Conservation (phyloP, 176 grass and related monocot species). For the Guadua angustifolia region DNA sequence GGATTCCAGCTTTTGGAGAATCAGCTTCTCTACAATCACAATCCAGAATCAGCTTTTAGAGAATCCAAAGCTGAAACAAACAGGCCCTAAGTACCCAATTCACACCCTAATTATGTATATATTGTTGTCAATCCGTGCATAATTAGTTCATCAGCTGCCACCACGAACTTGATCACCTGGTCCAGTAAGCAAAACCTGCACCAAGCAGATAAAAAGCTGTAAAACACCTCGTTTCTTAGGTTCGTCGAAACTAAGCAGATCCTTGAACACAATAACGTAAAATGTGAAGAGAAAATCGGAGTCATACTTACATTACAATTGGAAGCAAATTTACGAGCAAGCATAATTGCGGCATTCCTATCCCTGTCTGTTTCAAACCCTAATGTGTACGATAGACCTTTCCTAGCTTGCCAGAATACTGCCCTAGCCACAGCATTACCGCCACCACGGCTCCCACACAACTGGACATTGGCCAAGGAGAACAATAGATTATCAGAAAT, state of each 20-base stretch:
- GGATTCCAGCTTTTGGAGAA: too few relatives aligned
- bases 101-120: slow-evolving; percentile 54
- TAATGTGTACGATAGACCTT: slow-evolving; percentile 67
- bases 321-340: slow-evolving; percentile 86
- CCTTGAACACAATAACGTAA: neutral
- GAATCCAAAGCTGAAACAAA: too few relatives aligned
- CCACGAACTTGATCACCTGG: slow-evolving; percentile 58
- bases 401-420: slow-evolving; percentile 88
- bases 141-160: slow-evolving; percentile 39
- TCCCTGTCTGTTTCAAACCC: slow-evolving; percentile 92
- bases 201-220: neutral
- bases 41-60: too few relatives aligned
- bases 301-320: slow-evolving; percentile 74
- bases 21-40: too few relatives aligned
- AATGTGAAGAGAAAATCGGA: too few relatives aligned
- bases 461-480: slow-evolving; percentile 51
- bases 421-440: slow-evolving; percentile 74
- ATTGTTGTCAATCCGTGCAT: slow-evolving; percentile 9
- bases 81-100: slow-evolving; percentile 61
- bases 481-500: slow-evolving; percentile 41
- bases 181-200: slow-evolving; percentile 72
- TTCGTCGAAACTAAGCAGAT: neutral
- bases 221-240: neutral
- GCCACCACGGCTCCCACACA: slow-evolving; percentile 85
- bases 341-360: slow-evolving; percentile 83